Evolutionary conservation across 129 eudicot species (phyloP).

Genomic region (Lonicera japonica): DNA sequence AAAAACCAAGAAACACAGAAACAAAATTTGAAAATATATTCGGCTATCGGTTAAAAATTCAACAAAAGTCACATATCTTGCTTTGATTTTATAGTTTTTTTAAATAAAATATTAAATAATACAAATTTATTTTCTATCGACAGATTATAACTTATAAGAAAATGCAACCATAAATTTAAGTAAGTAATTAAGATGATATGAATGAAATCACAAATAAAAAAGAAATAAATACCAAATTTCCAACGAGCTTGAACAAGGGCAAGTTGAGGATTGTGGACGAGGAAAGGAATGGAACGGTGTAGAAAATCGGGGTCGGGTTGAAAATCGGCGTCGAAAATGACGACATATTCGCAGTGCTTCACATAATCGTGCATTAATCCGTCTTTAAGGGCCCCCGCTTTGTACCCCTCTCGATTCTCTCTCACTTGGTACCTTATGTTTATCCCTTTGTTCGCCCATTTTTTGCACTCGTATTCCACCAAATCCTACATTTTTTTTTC

Average conservation of each 20-base stretch:
- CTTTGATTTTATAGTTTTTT: too few species aligned
- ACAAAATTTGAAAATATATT: too few species aligned
- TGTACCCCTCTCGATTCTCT: constrained; percentile 39
- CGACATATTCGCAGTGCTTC: constrained; percentile 33
- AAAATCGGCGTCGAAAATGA: constrained; percentile 43
- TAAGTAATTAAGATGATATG: too few species aligned
- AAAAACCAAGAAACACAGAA: too few species aligned
- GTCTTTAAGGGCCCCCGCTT: constrained; percentile 36
- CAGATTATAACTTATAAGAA: too few species aligned
- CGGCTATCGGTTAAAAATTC: too few species aligned
- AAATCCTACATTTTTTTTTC: too few species aligned
- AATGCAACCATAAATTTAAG: too few species aligned
- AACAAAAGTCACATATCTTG: too few species aligned
- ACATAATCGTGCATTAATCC: constrained; percentile 31
- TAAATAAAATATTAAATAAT: too few species aligned
- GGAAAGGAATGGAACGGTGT: constrained; percentile 30
- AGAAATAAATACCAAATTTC: constrained; percentile 26
- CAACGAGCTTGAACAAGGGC: constrained; percentile 44
- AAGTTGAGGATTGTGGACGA: constrained; percentile 32
- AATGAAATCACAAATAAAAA: too few species aligned
- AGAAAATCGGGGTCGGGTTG: constrained; percentile 46
- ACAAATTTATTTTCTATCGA: too few species aligned
- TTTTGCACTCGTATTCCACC: constrained; percentile 35
- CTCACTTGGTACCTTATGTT: constrained; percentile 30
- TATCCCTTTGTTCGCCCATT: constrained; percentile 40